phyloP scores from a whole-genome alignment of 2,329 filamentous ascomycete species.

The Aspergillus luchuensis region DNA sequence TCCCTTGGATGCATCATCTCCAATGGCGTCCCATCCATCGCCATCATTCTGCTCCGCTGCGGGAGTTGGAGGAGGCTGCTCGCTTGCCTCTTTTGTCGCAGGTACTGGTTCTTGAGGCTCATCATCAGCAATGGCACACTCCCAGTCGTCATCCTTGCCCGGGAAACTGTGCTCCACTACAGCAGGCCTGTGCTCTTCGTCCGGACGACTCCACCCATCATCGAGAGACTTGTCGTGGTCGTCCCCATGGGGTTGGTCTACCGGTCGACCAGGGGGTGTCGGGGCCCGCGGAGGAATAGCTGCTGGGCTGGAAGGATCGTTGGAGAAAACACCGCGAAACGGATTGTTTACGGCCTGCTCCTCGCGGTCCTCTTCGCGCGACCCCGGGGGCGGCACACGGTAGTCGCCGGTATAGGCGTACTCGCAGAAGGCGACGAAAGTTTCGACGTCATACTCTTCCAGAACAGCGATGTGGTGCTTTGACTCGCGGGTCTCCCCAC shows the following conservation, averaged over 20 bases:
- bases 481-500: slow-evolving; percentile 50
- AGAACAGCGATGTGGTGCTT: slow-evolving; percentile 45
- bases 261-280: background rate
- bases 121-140: slow-evolving; percentile 12
- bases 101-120: slow-evolving; percentile 7
- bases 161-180: background rate
- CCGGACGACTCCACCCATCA: background rate
- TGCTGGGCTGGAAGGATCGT: slow-evolving; percentile 14
- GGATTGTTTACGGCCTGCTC: slow-evolving; percentile 20
- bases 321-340: slow-evolving; percentile 18
- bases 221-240: background rate
- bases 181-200: background rate
- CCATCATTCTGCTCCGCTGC: slow-evolving; percentile 8
- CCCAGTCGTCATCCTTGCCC: slow-evolving; percentile 5
- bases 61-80: slow-evolving; percentile 5
- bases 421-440: slow-evolving; percentile 52
- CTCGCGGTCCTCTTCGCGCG: slow-evolving; percentile 22
- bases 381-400: slow-evolving; percentile 35
- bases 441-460: slow-evolving; percentile 52
- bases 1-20: slow-evolving; percentile 10
- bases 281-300: slow-evolving; percentile 2
- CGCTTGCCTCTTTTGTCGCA: background rate
- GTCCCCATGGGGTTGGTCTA: background rate
- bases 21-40: slow-evolving; percentile 5
- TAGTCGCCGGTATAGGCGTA: slow-evolving; percentile 55